Base-by-base conservation (phyloP, 2,329 filamentous ascomycete species). In the Pseudonectria foliicola region DNA sequence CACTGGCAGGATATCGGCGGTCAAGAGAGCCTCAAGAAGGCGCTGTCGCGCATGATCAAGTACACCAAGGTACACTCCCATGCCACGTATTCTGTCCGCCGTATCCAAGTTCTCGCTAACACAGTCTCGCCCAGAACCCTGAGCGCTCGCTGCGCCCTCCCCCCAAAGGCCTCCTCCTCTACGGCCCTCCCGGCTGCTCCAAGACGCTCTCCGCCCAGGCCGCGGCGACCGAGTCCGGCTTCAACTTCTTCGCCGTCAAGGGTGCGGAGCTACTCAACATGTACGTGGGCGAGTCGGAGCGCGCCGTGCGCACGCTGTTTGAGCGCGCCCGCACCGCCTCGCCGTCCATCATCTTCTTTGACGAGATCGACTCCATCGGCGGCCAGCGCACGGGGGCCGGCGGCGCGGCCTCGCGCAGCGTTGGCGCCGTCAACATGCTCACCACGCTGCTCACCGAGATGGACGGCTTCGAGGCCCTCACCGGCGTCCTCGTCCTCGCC, bases 231-330 rank as follows among this genome's bases (percentile, higher is more conserved):
- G 88, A 93, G 58, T 86, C 85, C 21, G 83, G 84, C 4, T 81
- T 93, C 61, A 95, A 95, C 59, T 95, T 95, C 68, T 81, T 95
- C 55, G 83, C 88, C 7, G 85, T 96, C 46, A 95, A 95, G 63
- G 90, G 88, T 16, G 87, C 87, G 25, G 90, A 95, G 61, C 75
- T 95, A 10, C 79, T 95, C 40, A 93, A 88, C 63, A 95, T 94
- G 85, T 96, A 95, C 60, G 89, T 96, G 13, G 90, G 90, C 42
- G 90, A 96, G 59, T 90, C 88, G 2, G 90, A 96, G 63, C 78
- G 87, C 10, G 81, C 83, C 7, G 75, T 95, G 27, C 79, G 90
- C 25, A 83, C 87, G 36, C 77, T 95, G 1, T 95, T 96, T 57
- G 75, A 81, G 34, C 85, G 89, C 49, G 90, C 90, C 2, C 74